Percentiles rank a stretch among this genome's conserved stretches.
These are phyloP conservation scores for Oropetium thomaeum DNA, from an alignment of 176 grass and related monocot species.

Conservation along the genomic window DNA sequence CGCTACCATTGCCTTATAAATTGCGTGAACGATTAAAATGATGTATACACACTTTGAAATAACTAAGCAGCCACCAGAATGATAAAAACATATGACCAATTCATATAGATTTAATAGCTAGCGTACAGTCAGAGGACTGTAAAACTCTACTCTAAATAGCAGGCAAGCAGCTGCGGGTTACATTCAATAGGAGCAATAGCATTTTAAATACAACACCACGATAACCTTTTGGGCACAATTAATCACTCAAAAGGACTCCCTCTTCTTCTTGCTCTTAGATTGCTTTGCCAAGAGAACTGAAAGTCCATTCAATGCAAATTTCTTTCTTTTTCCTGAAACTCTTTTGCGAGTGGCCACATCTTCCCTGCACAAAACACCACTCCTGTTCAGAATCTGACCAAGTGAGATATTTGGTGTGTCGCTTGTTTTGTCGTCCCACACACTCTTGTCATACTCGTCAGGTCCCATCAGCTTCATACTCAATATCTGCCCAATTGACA, in stretches of 20 bases:
- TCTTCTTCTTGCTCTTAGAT: conserved; percentile 82
- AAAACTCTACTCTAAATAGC: conserved; percentile 12
- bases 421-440: conserved; percentile 48
- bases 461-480: conserved; percentile 79
- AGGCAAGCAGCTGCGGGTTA: not conserved
- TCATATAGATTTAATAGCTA: not conserved
- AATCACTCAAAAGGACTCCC: conserved; percentile 46
- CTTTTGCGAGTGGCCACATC: conserved; percentile 20
- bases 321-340: conserved; percentile 67
- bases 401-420: conserved; percentile 58
- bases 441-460: conserved; percentile 46
- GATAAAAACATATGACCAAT: not conserved
- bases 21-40: no score
- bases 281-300: conserved; percentile 70
- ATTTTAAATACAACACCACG: not conserved
- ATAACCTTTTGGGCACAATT: not conserved
- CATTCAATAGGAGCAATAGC: not conserved
- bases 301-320: conserved; percentile 62
- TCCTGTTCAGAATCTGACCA: conserved; percentile 81
- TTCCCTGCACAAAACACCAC: conserved; percentile 29
- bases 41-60: no score
- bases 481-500: conserved; percentile 92
- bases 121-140: not conserved
- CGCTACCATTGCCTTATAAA: no score
- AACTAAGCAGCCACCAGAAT: no score